These are phyloP conservation scores for Sporothrix globosa DNA, from an alignment of 2,329 filamentous ascomycete species.

Conservation along the genomic window DNA sequence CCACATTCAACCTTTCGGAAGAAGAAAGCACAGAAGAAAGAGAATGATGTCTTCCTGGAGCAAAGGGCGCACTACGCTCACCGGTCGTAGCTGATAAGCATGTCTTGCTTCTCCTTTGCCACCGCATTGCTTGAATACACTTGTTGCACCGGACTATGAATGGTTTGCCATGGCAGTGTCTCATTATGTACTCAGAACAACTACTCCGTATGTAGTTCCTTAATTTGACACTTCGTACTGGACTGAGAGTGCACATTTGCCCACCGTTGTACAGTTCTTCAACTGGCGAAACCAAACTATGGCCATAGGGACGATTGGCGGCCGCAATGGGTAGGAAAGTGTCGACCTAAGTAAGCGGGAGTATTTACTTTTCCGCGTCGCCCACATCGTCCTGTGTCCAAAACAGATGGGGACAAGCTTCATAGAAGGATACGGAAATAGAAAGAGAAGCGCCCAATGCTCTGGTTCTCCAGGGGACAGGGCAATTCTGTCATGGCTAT, in stretches of 20 bases:
- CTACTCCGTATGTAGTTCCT: neutral
- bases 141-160: too few species aligned
- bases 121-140: neutral
- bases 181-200: neutral
- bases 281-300: neutral
- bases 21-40: neutral
- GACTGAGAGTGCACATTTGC: neutral
- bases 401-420: neutral
- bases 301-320: neutral
- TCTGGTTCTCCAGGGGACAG: neutral
- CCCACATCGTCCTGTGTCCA: neutral
- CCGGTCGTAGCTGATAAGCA: neutral
- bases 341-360: neutral
- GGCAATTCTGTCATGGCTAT: neutral
- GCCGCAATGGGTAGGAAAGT: neutral
- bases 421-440: slow-evolving; percentile 1
- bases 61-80: neutral
- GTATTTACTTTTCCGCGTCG: neutral
- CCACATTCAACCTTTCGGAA: neutral
- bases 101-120: neutral
- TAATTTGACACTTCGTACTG: neutral
- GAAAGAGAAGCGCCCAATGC: neutral
- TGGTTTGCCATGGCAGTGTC: neutral
- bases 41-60: neutral
- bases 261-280: too few species aligned